These are phyloP conservation scores for Pseudogymnoascus destructans DNA, from an alignment of 2,329 filamentous ascomycete genomes.

Conservation along the genomic window DNA sequence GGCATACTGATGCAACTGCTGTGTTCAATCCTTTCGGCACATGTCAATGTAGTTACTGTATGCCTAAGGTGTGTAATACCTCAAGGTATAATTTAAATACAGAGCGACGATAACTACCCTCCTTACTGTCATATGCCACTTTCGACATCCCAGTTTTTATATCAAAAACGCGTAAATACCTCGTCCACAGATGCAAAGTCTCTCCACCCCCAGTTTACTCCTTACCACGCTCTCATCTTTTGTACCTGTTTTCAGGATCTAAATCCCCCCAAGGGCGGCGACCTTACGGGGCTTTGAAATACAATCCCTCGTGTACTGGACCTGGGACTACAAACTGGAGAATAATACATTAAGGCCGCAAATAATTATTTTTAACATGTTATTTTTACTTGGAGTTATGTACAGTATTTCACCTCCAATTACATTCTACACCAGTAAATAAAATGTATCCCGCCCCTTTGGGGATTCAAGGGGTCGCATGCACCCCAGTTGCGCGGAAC, in stretches of 20 bases:
- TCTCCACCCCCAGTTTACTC: background rate
- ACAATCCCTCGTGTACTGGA: no score
- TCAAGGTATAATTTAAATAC: background rate
- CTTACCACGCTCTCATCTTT: background rate
- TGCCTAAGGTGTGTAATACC: background rate
- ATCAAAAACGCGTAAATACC: background rate
- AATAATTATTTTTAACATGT: background rate
- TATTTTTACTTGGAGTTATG: background rate
- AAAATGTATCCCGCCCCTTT: background rate
- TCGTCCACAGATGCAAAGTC: background rate
- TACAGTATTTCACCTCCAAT: background rate
- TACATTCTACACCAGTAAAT: background rate
- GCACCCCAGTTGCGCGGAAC: background rate
- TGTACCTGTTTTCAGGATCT: background rate
- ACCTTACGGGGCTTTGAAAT: no score
- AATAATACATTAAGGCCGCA: background rate
- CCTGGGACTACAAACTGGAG: background rate
- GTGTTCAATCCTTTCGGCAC: background rate
- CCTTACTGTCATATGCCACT: background rate
- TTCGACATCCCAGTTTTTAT: background rate
- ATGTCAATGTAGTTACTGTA: background rate
- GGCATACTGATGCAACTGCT: background rate
- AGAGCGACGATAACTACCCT: background rate
- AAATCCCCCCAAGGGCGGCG: background rate
- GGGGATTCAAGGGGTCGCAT: background rate